These are phyloP conservation scores for Solanum sitiens DNA, from an alignment of 257 asterid genomes.

Conservation along the genomic window DNA sequence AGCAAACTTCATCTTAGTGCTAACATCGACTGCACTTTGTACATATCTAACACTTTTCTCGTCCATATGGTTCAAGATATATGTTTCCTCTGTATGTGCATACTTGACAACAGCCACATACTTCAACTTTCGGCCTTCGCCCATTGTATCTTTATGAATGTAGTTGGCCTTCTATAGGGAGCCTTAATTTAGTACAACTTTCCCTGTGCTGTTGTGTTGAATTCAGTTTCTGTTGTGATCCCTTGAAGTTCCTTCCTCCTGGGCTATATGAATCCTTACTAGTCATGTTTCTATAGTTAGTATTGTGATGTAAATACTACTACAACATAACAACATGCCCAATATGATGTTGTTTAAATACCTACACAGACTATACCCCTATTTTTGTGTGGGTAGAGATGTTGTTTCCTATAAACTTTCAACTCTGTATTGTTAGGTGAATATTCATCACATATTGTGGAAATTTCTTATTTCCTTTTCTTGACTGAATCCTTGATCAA, in stretches of 20 bases:
- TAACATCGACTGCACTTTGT: slow-evolving; percentile 42
- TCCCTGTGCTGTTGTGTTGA: background rate
- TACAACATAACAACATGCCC: background rate
- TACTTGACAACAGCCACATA: slow-evolving; percentile 49
- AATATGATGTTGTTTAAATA: background rate
- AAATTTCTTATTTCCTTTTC: background rate
- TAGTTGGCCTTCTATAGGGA: background rate
- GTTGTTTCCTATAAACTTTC: background rate
- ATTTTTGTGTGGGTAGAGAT: background rate
- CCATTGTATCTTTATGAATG: slow-evolving; percentile 24
- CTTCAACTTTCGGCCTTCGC: slow-evolving; percentile 51
- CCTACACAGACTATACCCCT: background rate
- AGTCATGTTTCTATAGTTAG: background rate
- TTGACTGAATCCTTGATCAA: background rate
- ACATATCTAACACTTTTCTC: slow-evolving; percentile 52
- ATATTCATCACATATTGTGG: background rate
- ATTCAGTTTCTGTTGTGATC: background rate
- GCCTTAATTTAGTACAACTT: background rate
- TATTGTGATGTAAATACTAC: background rate
- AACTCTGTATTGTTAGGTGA: background rate
- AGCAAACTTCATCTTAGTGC: slow-evolving; percentile 37
- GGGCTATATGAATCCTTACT: background rate
- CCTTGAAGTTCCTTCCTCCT: background rate
- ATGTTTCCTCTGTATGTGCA: slow-evolving; percentile 51
- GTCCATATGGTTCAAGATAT: slow-evolving; percentile 64